Percentiles rank a stretch among this genome's conserved stretches.
Conservation (phyloP, 257 asterid species). For the Solanum sparsipilum region DNA sequence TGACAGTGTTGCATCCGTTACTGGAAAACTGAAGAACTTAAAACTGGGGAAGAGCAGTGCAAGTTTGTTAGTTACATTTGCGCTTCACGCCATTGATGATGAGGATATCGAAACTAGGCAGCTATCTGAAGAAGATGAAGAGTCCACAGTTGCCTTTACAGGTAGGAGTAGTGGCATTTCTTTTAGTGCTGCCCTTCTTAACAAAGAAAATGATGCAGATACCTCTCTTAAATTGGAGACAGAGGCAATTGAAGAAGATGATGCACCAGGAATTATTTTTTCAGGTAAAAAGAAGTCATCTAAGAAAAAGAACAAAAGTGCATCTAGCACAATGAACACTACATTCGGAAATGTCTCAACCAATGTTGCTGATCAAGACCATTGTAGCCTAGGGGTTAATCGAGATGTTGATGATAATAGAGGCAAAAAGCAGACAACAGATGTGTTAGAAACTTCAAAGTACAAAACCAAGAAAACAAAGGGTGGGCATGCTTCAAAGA, state of each 20-base stretch:
- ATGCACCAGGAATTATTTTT: conserved; percentile 28
- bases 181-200: background rate
- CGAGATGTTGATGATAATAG: background rate
- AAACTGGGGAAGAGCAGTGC: conserved; percentile 28
- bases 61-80: conserved; percentile 9
- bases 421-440: conserved; percentile 14
- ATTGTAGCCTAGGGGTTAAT: background rate
- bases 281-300: conserved; percentile 86
- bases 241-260: conserved; percentile 35
- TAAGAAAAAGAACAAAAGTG: conserved; percentile 47
- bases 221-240: conserved; percentile 20
- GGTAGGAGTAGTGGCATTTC: conserved; percentile 26
- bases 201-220: conserved; percentile 33
- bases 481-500: conserved; percentile 45
- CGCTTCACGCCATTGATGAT: conserved; percentile 17
- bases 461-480: conserved; percentile 83
- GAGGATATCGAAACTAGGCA: conserved; percentile 18
- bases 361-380: conserved; percentile 11
- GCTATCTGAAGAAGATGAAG: conserved; percentile 36
- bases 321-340: conserved; percentile 17
- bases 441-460: conserved; percentile 41
- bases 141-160: conserved; percentile 34
- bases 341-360: conserved; percentile 17
- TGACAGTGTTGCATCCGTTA: conserved; percentile 7
- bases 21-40: conserved; percentile 31